Base-by-base conservation (phyloP, 331 rosid genomes). In the Spiraea crenata region DNA sequence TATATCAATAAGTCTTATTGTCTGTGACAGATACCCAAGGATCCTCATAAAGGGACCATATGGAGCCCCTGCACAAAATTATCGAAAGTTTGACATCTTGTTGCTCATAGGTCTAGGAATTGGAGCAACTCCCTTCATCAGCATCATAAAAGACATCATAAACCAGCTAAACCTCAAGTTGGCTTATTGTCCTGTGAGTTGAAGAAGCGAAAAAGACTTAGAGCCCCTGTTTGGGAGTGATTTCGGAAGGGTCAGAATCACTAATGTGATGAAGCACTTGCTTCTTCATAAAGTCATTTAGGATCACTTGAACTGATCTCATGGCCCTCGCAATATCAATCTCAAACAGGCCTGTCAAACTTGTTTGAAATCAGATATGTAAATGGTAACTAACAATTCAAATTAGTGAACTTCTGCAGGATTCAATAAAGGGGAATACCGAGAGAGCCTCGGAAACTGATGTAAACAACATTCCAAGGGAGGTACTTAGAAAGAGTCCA, bases 81-180 rank as follows among this genome's bases (percentile, higher is more conserved):
- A 88, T 75, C 78, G 74, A 45, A 73, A 88, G 75, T 92, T 80
- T 77, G 98, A 92, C 72, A 87, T 86, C 70, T 92, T 92, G 69
- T 76, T 90, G 79, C 96, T 90, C 50, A 68, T 92, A 67, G 98
- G 98, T 63, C 85, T 90, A 6, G 98, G 96, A 58, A 92, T 90
- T 4, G 98, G 98, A 20, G 98, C 98, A 16, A 92, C 98, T 10
- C 98, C 98, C n/a, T 88, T 90, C 93, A 81, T 92, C 68, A 92
- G 98, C 74, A 90, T 92, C 69, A 20, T 88, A 51, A 92, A 92
- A 69, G 98, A 92, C 82, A 71, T 88, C 64, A 60, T 90, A 77
- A 83, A 86, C 80, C 54, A 79, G 48, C 81, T 92, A 55, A 86
- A 80, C 63, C 47, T 38, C 16, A 85, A 15, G 9, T 51, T 51